Conservation (phyloP, 2,329 filamentous ascomycete species). For the Cytospora schulzeri region DNA sequence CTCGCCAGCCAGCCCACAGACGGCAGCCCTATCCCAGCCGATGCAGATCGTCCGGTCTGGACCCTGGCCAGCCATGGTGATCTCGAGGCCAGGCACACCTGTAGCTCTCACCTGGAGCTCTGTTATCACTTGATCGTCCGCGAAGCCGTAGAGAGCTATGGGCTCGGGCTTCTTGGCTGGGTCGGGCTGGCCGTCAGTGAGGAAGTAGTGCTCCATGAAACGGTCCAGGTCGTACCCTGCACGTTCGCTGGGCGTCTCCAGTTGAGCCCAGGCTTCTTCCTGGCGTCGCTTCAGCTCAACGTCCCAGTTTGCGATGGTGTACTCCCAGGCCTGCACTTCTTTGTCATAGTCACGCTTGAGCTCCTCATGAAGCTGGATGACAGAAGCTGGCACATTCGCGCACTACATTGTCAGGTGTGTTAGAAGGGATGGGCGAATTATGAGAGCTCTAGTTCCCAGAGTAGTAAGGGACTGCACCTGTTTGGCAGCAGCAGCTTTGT, state of each 20-base stretch:
- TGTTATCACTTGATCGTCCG: background rate
- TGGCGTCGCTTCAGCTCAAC: background rate
- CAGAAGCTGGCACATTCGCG: background rate
- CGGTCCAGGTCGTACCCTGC: slow-evolving; percentile 7
- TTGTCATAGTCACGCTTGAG: background rate
- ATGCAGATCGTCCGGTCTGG: slow-evolving; percentile 4
- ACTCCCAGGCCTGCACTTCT: background rate
- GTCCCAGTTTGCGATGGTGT: background rate
- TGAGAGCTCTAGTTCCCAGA: background rate
- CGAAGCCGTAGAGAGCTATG: slow-evolving; percentile 1
- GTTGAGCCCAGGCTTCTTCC: slow-evolving; percentile 3
- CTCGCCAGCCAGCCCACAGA: slow-evolving; percentile 4
- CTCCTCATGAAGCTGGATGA: background rate
- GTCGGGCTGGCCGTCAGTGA: slow-evolving; percentile 10
- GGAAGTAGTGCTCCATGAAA: slow-evolving; percentile 13
- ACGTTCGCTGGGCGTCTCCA: slow-evolving; percentile 8
- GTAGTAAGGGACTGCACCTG: background rate
- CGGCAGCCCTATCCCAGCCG: slow-evolving; percentile 6
- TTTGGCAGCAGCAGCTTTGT: slow-evolving; percentile 5
- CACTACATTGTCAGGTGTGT: slow-evolving; percentile 3
- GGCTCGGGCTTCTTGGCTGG: slow-evolving; percentile 13
- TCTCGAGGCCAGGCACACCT: slow-evolving; percentile 7
- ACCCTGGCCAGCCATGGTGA: background rate
- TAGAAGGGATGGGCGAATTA: background rate
- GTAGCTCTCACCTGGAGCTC: background rate